Evolutionary conservation across 257 asterid genomes (phyloP).

Genomic region (Solanum bukasovii): DNA sequence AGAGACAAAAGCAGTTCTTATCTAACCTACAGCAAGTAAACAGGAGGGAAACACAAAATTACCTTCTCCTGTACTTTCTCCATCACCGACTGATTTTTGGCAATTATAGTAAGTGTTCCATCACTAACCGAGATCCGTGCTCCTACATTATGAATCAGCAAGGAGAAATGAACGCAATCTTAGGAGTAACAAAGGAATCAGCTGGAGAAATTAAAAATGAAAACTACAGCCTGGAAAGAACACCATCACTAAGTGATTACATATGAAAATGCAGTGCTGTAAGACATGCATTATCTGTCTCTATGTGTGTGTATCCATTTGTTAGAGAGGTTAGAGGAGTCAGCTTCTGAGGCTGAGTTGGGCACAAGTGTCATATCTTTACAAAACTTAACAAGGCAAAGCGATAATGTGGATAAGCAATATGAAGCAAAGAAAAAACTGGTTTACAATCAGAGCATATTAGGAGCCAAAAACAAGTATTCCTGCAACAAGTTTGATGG

Average conservation of each 20-base stretch:
- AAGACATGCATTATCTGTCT: background rate
- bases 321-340: background rate
- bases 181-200: background rate
- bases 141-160: constrained; percentile 42
- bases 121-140: constrained; percentile 79
- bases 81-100: constrained; percentile 68
- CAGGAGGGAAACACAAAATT: background rate
- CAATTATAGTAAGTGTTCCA: constrained; percentile 66
- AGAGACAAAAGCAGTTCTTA: background rate
- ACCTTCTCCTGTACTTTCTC: constrained; percentile 87
- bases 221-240: background rate
- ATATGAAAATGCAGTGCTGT: background rate
- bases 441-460: background rate
- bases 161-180: background rate
- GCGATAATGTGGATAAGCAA: background rate
- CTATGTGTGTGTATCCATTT: background rate
- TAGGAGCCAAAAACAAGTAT: background rate
- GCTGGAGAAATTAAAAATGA: background rate
- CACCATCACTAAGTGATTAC: background rate
- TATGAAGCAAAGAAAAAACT: background rate
- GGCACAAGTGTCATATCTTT: background rate
- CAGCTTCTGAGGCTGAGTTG: background rate
- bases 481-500: background rate
- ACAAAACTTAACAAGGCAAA: background rate
- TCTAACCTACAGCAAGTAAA: background rate